phyloP scores from a whole-genome alignment of 345 rosid genomes.

The Zanthoxylum bungeanum region DNA sequence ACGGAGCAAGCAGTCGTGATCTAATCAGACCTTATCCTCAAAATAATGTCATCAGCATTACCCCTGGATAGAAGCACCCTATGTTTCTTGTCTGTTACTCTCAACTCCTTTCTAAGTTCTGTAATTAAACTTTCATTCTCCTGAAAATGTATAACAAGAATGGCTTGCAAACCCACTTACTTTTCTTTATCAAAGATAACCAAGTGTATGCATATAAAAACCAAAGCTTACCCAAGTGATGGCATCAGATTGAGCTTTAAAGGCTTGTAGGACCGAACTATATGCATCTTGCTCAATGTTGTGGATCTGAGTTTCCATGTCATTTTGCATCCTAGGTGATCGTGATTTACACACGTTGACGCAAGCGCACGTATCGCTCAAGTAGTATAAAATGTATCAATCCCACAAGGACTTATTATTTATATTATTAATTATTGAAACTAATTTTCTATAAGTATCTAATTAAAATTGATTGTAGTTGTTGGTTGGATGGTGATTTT shows the following conservation, averaged over 20 bases:
- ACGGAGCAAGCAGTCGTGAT: constrained; percentile 15
- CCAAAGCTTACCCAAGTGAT: constrained; percentile 80
- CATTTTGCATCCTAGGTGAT: constrained; percentile 65
- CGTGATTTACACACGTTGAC: too few relatives aligned
- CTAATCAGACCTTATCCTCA: constrained; percentile 71
- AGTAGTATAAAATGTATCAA: too few relatives aligned
- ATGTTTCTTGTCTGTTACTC: constrained; percentile 97
- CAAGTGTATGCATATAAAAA: not conserved
- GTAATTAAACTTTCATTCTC: constrained; percentile 95
- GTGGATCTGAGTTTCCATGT: constrained; percentile 94
- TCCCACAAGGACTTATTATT: too few relatives aligned
- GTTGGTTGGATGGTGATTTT: too few relatives aligned
- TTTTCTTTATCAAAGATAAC: not conserved
- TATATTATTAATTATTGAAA: too few relatives aligned
- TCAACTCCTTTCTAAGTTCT: constrained; percentile 89
- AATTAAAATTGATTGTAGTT: too few relatives aligned
- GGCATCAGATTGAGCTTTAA: constrained; percentile 97
- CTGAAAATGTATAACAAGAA: constrained; percentile 37
- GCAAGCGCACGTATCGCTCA: too few relatives aligned
- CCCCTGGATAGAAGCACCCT: constrained; percentile 81
- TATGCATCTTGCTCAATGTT: constrained; percentile 93
- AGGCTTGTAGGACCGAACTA: constrained; percentile 82
- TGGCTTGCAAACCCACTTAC: constrained; percentile 1
- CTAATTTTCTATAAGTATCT: too few relatives aligned
- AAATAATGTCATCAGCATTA: constrained; percentile 79